A percentile compares a stretch with the other conserved stretches of the same genome.
Conservation (phyloP, 208 protist species). For the Spironucleus salmonicida region DNA sequence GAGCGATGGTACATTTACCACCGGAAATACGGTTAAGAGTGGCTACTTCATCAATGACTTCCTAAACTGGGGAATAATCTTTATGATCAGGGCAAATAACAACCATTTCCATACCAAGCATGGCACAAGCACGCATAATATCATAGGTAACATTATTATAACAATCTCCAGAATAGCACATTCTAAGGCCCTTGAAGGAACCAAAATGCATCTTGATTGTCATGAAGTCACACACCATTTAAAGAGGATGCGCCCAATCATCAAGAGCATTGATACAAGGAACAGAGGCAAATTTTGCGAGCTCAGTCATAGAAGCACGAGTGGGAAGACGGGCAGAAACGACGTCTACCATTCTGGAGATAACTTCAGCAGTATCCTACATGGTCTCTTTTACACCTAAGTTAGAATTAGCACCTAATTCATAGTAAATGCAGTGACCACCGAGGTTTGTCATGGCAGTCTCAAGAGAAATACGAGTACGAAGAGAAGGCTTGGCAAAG, state of each 20-base stretch:
- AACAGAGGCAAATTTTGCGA: constrained; percentile 50
- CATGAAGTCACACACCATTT: constrained; percentile 51
- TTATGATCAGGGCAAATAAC: constrained; percentile 45
- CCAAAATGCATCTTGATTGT: constrained; percentile 55
- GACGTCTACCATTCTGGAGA: constrained; percentile 55
- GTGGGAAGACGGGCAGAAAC: constrained; percentile 54
- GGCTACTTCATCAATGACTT: constrained; percentile 49
- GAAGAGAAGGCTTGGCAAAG: constrained; percentile 63
- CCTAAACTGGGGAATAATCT: constrained; percentile 37
- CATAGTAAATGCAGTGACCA: constrained; percentile 62
- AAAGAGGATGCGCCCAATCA: constrained; percentile 57
- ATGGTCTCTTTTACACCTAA: constrained; percentile 59
- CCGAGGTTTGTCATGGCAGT: constrained; percentile 61
- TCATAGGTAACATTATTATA: constrained; percentile 63
- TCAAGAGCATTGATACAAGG: constrained; percentile 65
- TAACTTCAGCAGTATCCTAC: constrained; percentile 53
- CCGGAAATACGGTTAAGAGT: constrained; percentile 35
- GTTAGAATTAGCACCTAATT: constrained; percentile 49
- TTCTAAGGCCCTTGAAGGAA: constrained; percentile 41
- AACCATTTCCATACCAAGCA: constrained; percentile 49
- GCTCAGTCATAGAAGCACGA: constrained; percentile 40
- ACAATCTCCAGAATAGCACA: constrained; percentile 56
- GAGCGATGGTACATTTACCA: constrained; percentile 4
- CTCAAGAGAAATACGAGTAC: constrained; percentile 58
- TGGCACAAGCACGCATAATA: constrained; percentile 49